A percentile compares a stretch with the other conserved stretches of the same genome.
These are phyloP conservation scores for Colletotrichum spaethianum DNA, from an alignment of 2,329 filamentous ascomycete species.

Conservation along the genomic window DNA sequence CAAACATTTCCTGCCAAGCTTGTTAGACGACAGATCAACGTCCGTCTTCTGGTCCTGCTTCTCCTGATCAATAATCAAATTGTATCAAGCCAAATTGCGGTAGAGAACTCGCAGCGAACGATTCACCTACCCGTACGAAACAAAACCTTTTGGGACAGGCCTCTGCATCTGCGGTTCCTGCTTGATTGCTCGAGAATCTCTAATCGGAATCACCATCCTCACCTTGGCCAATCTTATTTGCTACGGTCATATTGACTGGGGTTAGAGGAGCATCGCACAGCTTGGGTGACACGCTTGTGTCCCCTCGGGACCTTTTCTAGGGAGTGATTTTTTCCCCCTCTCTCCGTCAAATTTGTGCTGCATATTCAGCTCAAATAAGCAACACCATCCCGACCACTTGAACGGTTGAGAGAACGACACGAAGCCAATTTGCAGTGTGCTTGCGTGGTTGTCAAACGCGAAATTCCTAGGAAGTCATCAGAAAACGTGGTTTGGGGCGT, in stretches of 20 bases:
- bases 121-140: background rate
- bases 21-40: slow-evolving; percentile 23
- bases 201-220: slow-evolving; percentile 14
- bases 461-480: background rate
- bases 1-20: slow-evolving; percentile 30
- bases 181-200: slow-evolving; percentile 17
- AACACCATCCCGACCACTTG: background rate
- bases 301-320: slow-evolving; percentile 14
- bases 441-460: slow-evolving; percentile 9
- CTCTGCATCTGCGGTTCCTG: background rate
- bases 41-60: background rate
- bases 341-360: background rate
- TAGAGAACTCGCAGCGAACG: background rate
- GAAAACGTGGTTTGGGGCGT: background rate
- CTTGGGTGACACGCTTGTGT: slow-evolving; percentile 23
- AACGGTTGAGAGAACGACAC: background rate
- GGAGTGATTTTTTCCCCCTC: no score
- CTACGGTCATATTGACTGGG: slow-evolving; percentile 8
- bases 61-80: background rate
- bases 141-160: background rate
- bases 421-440: background rate
- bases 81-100: slow-evolving; percentile 22
- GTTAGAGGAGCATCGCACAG: slow-evolving; percentile 12
- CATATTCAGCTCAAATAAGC: background rate
- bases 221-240: background rate